Percentiles rank a stretch among this genome's conserved stretches.
These are phyloP conservation scores for Mycosphaerella sp. DNA, from an alignment of 2,329 filamentous ascomycete genomes.

Conservation along the genomic window DNA sequence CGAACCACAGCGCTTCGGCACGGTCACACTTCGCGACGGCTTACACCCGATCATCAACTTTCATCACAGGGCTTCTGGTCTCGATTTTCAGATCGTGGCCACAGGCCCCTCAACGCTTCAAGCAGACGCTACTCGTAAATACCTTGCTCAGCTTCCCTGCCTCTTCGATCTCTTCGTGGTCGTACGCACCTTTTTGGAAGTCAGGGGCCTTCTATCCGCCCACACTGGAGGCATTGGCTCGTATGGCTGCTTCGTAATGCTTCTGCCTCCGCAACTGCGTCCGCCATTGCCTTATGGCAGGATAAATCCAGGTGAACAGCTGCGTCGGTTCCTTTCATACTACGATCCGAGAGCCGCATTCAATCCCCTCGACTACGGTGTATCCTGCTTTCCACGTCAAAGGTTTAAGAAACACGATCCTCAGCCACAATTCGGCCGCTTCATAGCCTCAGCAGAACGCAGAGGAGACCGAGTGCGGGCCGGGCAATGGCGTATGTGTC, in stretches of 20 bases:
- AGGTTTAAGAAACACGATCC: slow-evolving; percentile 38
- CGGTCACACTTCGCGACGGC: slow-evolving; percentile 22
- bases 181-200: slow-evolving; percentile 47
- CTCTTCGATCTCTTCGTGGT: slow-evolving; percentile 47
- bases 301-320: slow-evolving; percentile 37
- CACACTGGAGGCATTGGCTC: slow-evolving; percentile 47
- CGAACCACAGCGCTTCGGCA: not conserved
- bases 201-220: slow-evolving; percentile 46
- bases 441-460: slow-evolving; percentile 13
- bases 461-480: slow-evolving; percentile 22
- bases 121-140: slow-evolving; percentile 42
- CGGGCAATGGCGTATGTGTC: slow-evolving; percentile 37
- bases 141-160: slow-evolving; percentile 45
- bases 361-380: slow-evolving; percentile 1
- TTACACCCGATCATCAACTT: slow-evolving; percentile 39
- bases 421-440: not conserved
- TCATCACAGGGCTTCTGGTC: slow-evolving; percentile 44
- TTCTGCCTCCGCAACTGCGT: slow-evolving; percentile 46
- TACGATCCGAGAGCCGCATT: slow-evolving; percentile 34
- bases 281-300: slow-evolving; percentile 6
- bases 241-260: slow-evolving; percentile 53
- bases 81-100: slow-evolving; percentile 50
- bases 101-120: slow-evolving; percentile 38
- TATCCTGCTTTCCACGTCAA: slow-evolving; percentile 37
- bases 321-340: slow-evolving; percentile 47